phyloP scores from a whole-genome alignment of 179 eudicot species.

The Carnegiea gigantea region DNA sequence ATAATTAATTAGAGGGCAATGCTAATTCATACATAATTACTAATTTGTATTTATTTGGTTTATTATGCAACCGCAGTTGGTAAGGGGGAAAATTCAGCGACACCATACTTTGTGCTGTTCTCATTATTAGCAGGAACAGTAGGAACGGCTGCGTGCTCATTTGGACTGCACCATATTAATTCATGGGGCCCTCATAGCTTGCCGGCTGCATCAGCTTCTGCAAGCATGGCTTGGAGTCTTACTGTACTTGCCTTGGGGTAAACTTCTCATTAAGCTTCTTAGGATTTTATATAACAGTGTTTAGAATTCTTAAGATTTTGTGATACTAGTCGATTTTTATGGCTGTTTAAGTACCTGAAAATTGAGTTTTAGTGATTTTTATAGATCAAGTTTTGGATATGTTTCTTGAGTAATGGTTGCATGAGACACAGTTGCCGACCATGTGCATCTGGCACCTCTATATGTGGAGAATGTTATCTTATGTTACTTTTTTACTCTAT shows the following conservation, averaged over 20 bases:
- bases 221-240: conserved; percentile 39
- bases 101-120: conserved; percentile 25
- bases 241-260: conserved; percentile 42
- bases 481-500: no score
- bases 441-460: no score
- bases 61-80: conserved; percentile 6
- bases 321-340: no score
- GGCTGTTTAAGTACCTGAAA: no score
- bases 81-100: conserved; percentile 32
- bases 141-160: conserved; percentile 32
- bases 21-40: not conserved
- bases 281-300: no score
- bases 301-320: no score
- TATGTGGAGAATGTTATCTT: no score
- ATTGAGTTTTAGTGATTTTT: no score
- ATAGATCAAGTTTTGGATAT: no score
- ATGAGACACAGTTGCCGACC: no score
- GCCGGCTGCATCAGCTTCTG: conserved; percentile 36
- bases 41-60: not conserved
- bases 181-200: conserved; percentile 35
- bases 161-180: conserved; percentile 33
- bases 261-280: not conserved
- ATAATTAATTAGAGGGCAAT: no score
- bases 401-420: no score
- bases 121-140: conserved; percentile 39